A percentile compares a stretch with the other conserved stretches of the same genome.
These are phyloP conservation scores for Daldinia sp. DNA, from an alignment of 2,329 filamentous ascomycete species.

Conservation along the genomic window DNA sequence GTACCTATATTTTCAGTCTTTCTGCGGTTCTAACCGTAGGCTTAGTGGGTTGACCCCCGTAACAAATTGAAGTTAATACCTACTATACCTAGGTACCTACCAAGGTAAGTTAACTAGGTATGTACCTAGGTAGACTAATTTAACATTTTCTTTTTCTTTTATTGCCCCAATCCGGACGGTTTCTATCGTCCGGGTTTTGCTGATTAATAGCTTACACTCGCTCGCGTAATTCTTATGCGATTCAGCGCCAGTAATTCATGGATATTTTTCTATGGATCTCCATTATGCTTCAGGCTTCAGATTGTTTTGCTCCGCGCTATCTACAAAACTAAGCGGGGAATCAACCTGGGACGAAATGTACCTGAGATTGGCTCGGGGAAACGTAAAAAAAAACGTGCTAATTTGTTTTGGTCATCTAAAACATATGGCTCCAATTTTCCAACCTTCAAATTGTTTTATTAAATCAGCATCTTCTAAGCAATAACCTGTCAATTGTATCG, in stretches of 20 bases:
- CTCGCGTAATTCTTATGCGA: constrained; percentile 41
- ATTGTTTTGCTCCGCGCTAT: constrained; percentile 2
- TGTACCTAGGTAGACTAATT: too few species aligned
- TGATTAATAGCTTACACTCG: constrained; percentile 40
- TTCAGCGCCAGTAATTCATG: constrained; percentile 1
- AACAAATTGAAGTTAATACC: constrained; percentile 10
- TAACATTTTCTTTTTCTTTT: neutral
- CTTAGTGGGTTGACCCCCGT: constrained; percentile 11
- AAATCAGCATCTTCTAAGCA: constrained; percentile 34
- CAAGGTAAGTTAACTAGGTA: too few species aligned
- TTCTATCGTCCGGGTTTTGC: constrained; percentile 20
- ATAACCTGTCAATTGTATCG: neutral
- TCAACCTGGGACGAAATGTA: neutral
- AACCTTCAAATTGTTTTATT: neutral
- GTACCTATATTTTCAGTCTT: too few species aligned
- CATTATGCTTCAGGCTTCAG: constrained; percentile 1
- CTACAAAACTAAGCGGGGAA: constrained; percentile 5
- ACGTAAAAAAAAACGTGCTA: neutral
- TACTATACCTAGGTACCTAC: too few species aligned
- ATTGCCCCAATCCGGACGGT: constrained; percentile 26
- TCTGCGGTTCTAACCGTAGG: constrained; percentile 28
- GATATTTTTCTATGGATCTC: constrained; percentile 17
- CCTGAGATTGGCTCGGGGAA: constrained; percentile 7
- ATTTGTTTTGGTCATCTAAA: constrained; percentile 25
- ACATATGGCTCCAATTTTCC: neutral